Evolutionary conservation across 805 yeast genomes (phyloP), one percentile per base, ranked within the genome.

Genomic region (Maudiozyma bulderi): DNA sequence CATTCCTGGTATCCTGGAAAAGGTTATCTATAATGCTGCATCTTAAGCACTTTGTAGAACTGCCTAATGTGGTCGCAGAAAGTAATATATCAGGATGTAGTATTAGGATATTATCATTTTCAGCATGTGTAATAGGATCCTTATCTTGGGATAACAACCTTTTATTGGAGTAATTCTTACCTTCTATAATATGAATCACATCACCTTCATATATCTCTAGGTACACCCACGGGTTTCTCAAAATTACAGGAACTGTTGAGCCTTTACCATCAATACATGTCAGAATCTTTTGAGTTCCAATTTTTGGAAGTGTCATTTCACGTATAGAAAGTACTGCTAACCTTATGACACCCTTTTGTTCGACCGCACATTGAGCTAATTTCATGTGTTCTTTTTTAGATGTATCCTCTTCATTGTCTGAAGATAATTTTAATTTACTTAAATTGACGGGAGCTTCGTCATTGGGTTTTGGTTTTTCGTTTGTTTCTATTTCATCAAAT

Each of bases 21-120:
- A 82, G 69, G 31, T 75, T 71, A 33, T 71, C 69, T 4, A 91
- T 64, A 0, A 86, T 81, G 0, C 91, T 78, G 50, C 81, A 77
- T 48, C 99, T 70, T 32, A 79, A 71, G 60, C 99, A 93, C 15
- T 70, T 73, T 32, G 87, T 68, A 1, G 91, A 82, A 40, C 84
- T 84, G 0, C 96, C 83, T 1, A 89, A 77, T 4, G 82, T 69
- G 0, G 98, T 93, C 2, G 96, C 89, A 0, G 96, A 78, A 0
- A 91, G 67, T 10, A 93, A 66, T 4, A 78, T 67, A 61, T 93
- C 98, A 0, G 99, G 99, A 54, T 85, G 78, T 75, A 93, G 76
- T 20, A 91, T 74, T 31, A 90, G 65, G n/a, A 89, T 61, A 55
- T 84, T 80, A 32, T 74, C 74, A 34, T 73, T 66, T 50, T 75